Base-by-base conservation (phyloP, 2,329 filamentous ascomycete genomes). In the Magnaporthales sp. region DNA sequence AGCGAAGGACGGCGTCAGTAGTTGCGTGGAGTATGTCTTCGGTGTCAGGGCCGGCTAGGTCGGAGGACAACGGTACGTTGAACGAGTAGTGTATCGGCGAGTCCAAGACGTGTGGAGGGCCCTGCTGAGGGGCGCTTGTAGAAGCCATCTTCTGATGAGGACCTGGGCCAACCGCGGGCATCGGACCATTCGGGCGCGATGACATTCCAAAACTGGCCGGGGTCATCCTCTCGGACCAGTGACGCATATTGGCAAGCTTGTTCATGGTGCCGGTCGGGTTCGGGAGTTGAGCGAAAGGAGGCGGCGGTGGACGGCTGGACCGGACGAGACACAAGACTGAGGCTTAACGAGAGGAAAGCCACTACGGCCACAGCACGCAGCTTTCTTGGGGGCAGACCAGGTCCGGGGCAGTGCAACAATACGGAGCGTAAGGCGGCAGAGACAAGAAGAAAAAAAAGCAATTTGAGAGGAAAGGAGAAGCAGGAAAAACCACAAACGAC, bases 1-100 rank as follows among this genome's bases (percentile, higher is more conserved):
- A 99, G 76, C 92, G 89, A 71, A 94, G 86, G 70, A 96, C 89
- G 68, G 94, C 93, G 72, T 92, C 91, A 67, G 89, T 87, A 70
- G 91, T 97, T 70, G 94, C 93, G 80, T 97, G 94, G 68, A 98
- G 86, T 73, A 99, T 92, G 78, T 98, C 93, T 78, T 97, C 93
- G 71, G 91, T 91, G 74, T 98, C 93, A 70, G 95, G 95, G 38
- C 95, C 95, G 69, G 91, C 87, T 69, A 99, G 88, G 74, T 94
- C 94, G 70, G 92, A 96, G 72, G 93, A 89, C 80, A 98, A 97
- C 68, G 95, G 95, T 63, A 99, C 91, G 76, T 97, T 98, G 88
- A 99, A 98, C 70, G 92, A 94, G 77, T 97, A 90, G 78, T 96
- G 92, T 78, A 98, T 91, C 71, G 88, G 88, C 65, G 89, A 84